Evolutionary conservation across 2,329 filamentous ascomycete species (phyloP), one percentile per base, ranked within the genome.

Genomic region (Chrysoporthe deuterocubensis): DNA sequence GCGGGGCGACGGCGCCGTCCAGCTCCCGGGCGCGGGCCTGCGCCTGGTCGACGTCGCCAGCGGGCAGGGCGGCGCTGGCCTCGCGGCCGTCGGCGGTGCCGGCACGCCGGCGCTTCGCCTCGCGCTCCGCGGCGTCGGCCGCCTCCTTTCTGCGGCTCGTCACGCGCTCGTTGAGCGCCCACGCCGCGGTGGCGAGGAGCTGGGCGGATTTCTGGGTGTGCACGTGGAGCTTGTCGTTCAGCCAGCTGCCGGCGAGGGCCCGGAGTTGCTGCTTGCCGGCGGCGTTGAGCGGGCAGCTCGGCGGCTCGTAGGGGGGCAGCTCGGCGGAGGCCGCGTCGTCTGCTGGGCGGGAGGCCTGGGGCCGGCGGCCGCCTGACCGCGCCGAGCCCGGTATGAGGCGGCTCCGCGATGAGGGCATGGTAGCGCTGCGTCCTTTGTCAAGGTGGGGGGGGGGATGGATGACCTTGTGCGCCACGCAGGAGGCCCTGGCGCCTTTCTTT

Each of bases 221-320:
- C 8, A 77, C 73, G 34, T 83, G 78, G 74, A 85, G 86, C 32
- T 75, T 75, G 14, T 77, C 76, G 21, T 77, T 79, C 64, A 80
- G 76, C 59, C 79, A 80, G 54, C 77, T 79, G 66, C 77, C 78
- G 52, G 80, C 77, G 5, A 88, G 75, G 37, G 83, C 79, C 64
- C 76, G 73, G 3, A 87, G 78, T 2, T 77, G 77, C 26, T 76
- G 77, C 64, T 79, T 77, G 9, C 78, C 78, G 6, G 68, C 66
- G 14, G 79, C 75, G 66, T 79, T 78, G 69, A 87, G 81, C 6
- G 83, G 80, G 67, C 79, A 83, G 11, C 77, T 74, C 8, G 82
- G 84, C 2, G 82, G 78, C 67, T 88, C 79, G 76, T 88, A 87
- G 1, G 78, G 76, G 2, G 85, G 85, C n/a, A 87, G 75, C 16